Evolutionary conservation across 176 grass and related monocot genomes (phyloP).

Genomic region (Phoenix roebelenii): DNA sequence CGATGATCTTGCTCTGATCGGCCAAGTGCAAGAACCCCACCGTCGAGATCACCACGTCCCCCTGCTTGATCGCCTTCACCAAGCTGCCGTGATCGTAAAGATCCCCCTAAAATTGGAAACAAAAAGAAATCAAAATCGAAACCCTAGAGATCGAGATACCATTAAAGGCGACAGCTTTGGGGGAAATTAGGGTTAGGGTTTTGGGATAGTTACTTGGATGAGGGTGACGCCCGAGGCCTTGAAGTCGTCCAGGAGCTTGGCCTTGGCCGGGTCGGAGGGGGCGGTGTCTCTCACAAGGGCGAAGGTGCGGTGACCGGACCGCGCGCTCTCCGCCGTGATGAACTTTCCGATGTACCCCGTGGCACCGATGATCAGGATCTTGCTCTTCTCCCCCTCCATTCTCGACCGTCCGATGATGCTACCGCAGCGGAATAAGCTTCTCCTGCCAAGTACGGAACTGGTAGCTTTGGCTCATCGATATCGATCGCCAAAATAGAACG

Average conservation of each 20-base stretch:
- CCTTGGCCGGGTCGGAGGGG: constrained; percentile 8
- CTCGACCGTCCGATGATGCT: too few relatives aligned
- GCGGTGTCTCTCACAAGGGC: neutral
- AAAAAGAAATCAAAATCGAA: neutral
- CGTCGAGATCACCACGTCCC: constrained; percentile 24
- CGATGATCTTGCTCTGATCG: constrained; percentile 37
- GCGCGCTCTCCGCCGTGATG: neutral
- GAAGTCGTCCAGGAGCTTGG: neutral
- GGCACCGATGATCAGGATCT: constrained; percentile 12
- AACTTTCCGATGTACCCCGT: constrained; percentile 11
- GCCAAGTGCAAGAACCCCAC: constrained; percentile 12
- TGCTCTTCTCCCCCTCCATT: constrained; percentile 1
- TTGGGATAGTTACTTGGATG: neutral
- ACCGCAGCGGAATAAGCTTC: too few relatives aligned
- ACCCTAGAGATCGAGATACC: neutral
- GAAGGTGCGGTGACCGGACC: constrained; percentile 6
- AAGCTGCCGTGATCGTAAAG: constrained; percentile 19
- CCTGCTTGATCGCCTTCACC: constrained; percentile 20
- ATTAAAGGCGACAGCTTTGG: too few relatives aligned
- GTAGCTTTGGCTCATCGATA: too few relatives aligned
- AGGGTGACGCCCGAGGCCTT: constrained; percentile 1
- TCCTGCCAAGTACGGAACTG: too few relatives aligned
- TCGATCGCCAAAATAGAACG: too few relatives aligned
- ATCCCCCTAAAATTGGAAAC: constrained; percentile 11
- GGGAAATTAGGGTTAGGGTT: neutral